Evolutionary conservation across 352 stramenopile genomes (phyloP).

Genomic region (Aphanomyces invadans): DNA sequence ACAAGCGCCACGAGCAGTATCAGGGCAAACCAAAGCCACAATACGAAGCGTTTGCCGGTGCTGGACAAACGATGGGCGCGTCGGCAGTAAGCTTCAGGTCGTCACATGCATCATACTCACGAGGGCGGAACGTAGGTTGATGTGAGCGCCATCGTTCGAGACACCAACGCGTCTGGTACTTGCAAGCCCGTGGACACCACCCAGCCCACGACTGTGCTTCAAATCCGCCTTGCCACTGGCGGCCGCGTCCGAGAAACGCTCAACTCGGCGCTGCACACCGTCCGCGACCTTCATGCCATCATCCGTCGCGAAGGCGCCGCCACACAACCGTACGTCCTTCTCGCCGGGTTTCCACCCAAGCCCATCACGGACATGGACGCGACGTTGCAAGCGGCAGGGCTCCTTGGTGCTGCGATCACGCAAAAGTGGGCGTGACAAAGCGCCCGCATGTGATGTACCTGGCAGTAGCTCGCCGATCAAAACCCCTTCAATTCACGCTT

Average conservation of each 20-base stretch:
- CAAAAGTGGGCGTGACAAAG: slow-evolving; percentile 58
- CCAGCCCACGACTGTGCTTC: slow-evolving; percentile 79
- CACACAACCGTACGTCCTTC: slow-evolving; percentile 79
- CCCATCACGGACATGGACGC: slow-evolving; percentile 74
- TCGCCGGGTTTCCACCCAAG: slow-evolving; percentile 87
- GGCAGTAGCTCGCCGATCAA: no score
- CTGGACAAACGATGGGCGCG: slow-evolving; percentile 68
- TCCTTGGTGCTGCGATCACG: slow-evolving; percentile 88
- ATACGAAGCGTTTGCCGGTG: slow-evolving; percentile 82
- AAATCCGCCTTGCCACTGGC: slow-evolving; percentile 83
- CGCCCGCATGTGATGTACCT: no score
- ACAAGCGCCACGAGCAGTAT: slow-evolving; percentile 83
- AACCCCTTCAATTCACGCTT: no score
- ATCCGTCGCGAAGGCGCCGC: slow-evolving; percentile 71
- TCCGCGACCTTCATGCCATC: slow-evolving; percentile 81
- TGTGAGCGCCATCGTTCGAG: slow-evolving; percentile 26
- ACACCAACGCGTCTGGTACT: slow-evolving; percentile 27
- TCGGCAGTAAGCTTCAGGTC: slow-evolving; percentile 8
- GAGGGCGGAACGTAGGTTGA: no score
- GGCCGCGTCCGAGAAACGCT: slow-evolving; percentile 71
- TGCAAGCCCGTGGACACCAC: slow-evolving; percentile 74
- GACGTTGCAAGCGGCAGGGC: slow-evolving; percentile 85
- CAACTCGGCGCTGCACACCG: slow-evolving; percentile 76
- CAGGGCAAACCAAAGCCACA: slow-evolving; percentile 49
- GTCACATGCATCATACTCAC: slow-evolving; percentile 23